Percentiles rank a stretch among this genome's conserved stretches.
Conservation (phyloP, 2,329 filamentous ascomycete genomes). For the Amesomyces nigricolor region DNA sequence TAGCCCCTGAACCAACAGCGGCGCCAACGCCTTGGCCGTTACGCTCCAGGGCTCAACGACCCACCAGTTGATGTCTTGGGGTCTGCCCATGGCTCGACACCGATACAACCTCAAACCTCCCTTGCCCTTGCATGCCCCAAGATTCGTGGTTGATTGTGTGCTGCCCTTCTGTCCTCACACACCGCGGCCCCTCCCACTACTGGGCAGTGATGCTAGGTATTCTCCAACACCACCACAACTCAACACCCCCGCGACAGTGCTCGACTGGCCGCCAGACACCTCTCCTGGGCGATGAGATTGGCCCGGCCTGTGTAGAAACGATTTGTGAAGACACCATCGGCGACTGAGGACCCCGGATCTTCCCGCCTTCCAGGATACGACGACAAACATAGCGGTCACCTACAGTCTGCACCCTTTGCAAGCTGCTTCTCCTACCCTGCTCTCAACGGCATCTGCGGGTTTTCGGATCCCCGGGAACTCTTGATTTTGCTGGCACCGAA, state of each 20-base stretch:
- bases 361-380: not conserved
- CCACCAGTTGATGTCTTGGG: not conserved
- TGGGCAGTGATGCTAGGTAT: slow-evolving; percentile 4
- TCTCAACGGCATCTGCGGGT: not conserved
- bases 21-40: not conserved
- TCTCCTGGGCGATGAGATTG: not conserved
- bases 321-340: not conserved
- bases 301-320: not conserved
- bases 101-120: slow-evolving; percentile 13
- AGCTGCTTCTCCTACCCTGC: not conserved
- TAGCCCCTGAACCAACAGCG: not conserved
- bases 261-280: not conserved
- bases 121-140: slow-evolving; percentile 8
- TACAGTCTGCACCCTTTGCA: not conserved
- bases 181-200: not conserved
- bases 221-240: slow-evolving; percentile 1
- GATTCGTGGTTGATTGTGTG: not conserved
- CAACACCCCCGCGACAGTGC: not conserved
- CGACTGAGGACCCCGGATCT: not conserved
- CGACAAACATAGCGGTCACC: not conserved
- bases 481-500: not conserved
- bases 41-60: not conserved
- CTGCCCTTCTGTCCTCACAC: slow-evolving; percentile 11
- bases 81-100: not conserved
- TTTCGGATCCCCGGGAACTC: not conserved